phyloP scores from a whole-genome alignment of 2,329 filamentous ascomycete genomes.

The Aspergillus spinulosporus region DNA sequence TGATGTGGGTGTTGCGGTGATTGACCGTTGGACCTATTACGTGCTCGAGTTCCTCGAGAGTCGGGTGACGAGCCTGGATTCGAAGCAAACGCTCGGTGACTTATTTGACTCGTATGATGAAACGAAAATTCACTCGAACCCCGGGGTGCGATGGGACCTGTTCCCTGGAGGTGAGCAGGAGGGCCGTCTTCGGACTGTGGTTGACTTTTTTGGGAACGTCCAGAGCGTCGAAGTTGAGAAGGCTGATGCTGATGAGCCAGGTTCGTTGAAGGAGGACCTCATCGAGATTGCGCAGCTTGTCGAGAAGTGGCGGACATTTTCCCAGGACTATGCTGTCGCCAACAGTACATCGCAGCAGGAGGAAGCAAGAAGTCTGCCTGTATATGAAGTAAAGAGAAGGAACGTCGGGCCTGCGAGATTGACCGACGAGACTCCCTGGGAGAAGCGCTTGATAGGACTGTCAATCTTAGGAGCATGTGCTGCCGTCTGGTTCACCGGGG shows the following conservation, averaged over 20 bases:
- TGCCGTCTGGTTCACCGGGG: constrained; percentile 40
- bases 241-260: constrained; percentile 55
- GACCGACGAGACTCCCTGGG: constrained; percentile 66
- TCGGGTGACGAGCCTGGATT: constrained; percentile 79
- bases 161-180: constrained; percentile 79
- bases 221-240: constrained; percentile 91
- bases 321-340: constrained; percentile 34
- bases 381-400: constrained; percentile 35
- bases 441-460: constrained; percentile 46
- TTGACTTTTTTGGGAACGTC: constrained; percentile 98
- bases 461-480: constrained; percentile 38
- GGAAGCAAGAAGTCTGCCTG: constrained; percentile 11
- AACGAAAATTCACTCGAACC: constrained; percentile 88
- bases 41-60: constrained; percentile 95
- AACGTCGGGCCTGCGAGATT: constrained; percentile 57
- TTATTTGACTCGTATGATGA: constrained; percentile 96
- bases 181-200: constrained; percentile 77
- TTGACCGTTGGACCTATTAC: constrained; percentile 98
- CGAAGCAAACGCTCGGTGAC: constrained; percentile 87
- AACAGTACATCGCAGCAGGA: constrained; percentile 24
- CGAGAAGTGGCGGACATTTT: constrained; percentile 51
- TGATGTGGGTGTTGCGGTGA: constrained; percentile 95
- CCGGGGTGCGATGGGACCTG: constrained; percentile 91
- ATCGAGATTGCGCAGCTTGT: constrained; percentile 66
- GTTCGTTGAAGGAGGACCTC: constrained; percentile 66